Evolutionary conservation across 495 filamentous ascomycete species (phyloP).

Genomic region (Penicillium roqueforti): DNA sequence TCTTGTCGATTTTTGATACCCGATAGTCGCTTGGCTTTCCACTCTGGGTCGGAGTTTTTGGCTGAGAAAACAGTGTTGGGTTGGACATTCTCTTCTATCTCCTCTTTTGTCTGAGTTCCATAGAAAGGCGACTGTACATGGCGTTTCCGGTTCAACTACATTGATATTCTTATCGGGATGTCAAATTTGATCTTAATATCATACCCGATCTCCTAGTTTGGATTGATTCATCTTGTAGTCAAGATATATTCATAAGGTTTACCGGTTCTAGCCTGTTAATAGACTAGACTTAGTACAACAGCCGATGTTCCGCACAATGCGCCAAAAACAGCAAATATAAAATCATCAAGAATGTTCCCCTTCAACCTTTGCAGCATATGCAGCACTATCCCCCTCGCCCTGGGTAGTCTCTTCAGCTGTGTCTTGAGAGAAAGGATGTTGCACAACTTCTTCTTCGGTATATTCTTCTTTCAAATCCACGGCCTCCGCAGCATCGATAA

Average conservation of each 20-base stretch:
- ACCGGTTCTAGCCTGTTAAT: not conserved
- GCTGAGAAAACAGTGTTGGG: conserved; percentile 15
- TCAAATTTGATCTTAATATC: not conserved
- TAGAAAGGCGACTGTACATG: conserved; percentile 1
- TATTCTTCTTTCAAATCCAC: not conserved
- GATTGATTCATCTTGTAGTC: not conserved
- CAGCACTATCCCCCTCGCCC: not conserved
- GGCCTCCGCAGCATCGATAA: conserved; percentile 38
- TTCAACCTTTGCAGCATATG: not conserved
- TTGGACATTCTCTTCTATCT: conserved; percentile 10
- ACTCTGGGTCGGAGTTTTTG: conserved; percentile 21
- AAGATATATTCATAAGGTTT: not conserved
- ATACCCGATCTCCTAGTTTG: not conserved
- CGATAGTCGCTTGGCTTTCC: conserved; percentile 21
- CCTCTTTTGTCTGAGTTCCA: conserved; percentile 3
- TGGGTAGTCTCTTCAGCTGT: not conserved
- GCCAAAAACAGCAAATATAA: not conserved
- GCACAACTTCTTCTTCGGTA: not conserved
- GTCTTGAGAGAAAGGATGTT: not conserved
- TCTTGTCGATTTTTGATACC: conserved; percentile 23
- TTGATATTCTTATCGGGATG: not conserved
- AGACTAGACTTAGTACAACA: not conserved
- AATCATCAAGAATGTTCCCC: not conserved
- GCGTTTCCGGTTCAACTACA: conserved; percentile 5
- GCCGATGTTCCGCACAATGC: not conserved